These are phyloP conservation scores for Marasmius sp. DNA, from an alignment of 1,284 basidiomycete genomes.

Conservation along the genomic window DNA sequence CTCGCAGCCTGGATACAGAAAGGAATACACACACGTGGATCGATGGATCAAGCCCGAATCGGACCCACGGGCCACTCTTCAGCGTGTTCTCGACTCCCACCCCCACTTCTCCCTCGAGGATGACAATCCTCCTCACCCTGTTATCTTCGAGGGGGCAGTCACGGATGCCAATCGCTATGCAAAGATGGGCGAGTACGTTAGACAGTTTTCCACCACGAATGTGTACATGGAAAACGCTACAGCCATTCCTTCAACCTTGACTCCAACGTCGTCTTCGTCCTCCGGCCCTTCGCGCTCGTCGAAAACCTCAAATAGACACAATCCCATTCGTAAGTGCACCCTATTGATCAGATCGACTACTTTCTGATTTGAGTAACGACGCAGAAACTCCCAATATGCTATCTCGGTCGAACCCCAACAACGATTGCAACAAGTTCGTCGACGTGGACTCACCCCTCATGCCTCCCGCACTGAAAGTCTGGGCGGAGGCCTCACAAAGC, in stretches of 20 bases:
- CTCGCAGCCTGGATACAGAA: neutral
- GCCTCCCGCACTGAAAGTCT: neutral
- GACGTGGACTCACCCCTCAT: neutral
- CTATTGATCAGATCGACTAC: neutral
- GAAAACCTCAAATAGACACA: neutral
- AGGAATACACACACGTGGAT: neutral
- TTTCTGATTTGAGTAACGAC: neutral
- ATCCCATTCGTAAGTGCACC: neutral
- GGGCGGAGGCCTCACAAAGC: neutral
- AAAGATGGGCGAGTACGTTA: neutral
- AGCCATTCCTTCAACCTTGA: neutral
- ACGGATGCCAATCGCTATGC: neutral
- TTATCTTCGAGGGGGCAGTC: neutral
- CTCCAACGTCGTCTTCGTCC: neutral
- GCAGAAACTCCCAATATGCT: neutral
- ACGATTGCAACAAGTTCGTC: neutral
- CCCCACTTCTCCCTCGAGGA: neutral
- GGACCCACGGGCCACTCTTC: neutral
- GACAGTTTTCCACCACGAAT: neutral
- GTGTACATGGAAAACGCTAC: neutral
- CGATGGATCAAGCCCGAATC: neutral
- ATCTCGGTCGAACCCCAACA: neutral
- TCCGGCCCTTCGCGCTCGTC: neutral
- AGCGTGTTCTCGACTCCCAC: neutral
- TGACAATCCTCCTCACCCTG: neutral